Percentiles rank a stretch among this genome's conserved stretches.
Conservation (phyloP, 2,329 filamentous ascomycete species). For the Diaporthe sp. region DNA sequence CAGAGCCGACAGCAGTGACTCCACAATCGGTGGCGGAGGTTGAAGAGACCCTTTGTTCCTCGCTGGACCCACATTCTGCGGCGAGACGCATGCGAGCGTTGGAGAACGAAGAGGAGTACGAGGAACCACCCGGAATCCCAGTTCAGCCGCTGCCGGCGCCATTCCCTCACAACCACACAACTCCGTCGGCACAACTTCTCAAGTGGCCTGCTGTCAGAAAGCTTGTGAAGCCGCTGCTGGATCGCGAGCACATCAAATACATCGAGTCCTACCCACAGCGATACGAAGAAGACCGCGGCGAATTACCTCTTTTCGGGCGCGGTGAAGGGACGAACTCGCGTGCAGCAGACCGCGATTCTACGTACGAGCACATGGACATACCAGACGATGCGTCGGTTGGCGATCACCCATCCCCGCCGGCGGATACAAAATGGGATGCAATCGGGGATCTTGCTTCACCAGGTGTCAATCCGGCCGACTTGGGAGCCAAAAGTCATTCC, state of each 20-base stretch:
- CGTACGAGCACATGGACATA: conserved; percentile 53
- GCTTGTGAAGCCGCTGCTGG: conserved; percentile 66
- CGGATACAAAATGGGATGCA: conserved; percentile 69
- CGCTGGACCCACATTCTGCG: conserved; percentile 33
- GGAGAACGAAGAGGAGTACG: conserved; percentile 43
- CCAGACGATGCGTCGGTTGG: conserved; percentile 58
- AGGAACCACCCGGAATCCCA: conserved; percentile 43
- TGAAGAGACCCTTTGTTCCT: conserved; percentile 27
- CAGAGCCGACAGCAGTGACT: conserved; percentile 13
- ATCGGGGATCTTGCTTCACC: conserved; percentile 62
- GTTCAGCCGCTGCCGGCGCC: conserved; percentile 71
- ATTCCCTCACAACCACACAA: conserved; percentile 88
- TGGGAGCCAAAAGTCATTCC: conserved; percentile 49
- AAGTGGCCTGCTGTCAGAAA: conserved; percentile 75
- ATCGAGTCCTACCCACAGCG: conserved; percentile 81
- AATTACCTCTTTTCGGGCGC: conserved; percentile 80
- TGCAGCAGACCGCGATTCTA: conserved; percentile 56
- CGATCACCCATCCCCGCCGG: conserved; percentile 64
- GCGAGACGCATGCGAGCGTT: conserved; percentile 46
- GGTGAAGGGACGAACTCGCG: conserved; percentile 78
- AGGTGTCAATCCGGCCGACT: conserved; percentile 45
- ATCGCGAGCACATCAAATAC: conserved; percentile 61
- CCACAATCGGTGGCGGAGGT: conserved; percentile 10
- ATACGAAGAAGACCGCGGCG: conserved; percentile 78
- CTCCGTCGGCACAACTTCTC: conserved; percentile 85